phyloP scores from a whole-genome alignment of 176 grass and related monocot genomes.

The Eragrostis curvula region DNA sequence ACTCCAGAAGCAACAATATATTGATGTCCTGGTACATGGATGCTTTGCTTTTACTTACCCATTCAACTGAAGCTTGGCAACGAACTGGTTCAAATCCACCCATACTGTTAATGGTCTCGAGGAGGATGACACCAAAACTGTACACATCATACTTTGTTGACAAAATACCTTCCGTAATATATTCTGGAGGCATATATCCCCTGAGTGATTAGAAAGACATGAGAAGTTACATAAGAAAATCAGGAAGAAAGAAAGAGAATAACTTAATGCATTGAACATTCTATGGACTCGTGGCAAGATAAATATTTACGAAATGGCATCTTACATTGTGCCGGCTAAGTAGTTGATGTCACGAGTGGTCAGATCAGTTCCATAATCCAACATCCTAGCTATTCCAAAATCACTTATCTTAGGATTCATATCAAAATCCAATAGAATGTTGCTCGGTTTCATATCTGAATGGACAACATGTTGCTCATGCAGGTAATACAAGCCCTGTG shows the following conservation, averaged over 20 bases:
- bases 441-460: constrained; percentile 7
- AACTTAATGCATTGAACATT: no score
- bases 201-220: neutral
- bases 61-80: neutral
- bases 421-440: neutral
- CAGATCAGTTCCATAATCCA: neutral
- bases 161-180: no score
- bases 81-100: neutral
- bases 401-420: constrained; percentile 21
- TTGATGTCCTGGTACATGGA: no score
- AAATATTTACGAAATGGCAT: neutral
- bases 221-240: no score
- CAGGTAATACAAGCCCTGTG: neutral
- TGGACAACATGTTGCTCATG: neutral
- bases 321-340: neutral
- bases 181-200: neutral
- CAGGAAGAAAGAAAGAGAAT: no score
- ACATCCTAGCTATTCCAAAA: neutral
- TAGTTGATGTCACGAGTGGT: neutral
- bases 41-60: neutral
- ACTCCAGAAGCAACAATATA: no score
- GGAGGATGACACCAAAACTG: neutral
- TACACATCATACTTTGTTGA: constrained; percentile 17
- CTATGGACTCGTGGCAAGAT: no score
- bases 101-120: neutral